phyloP scores from a whole-genome alignment of 805 yeast genomes.

The Saccharomyces eubayanus region DNA sequence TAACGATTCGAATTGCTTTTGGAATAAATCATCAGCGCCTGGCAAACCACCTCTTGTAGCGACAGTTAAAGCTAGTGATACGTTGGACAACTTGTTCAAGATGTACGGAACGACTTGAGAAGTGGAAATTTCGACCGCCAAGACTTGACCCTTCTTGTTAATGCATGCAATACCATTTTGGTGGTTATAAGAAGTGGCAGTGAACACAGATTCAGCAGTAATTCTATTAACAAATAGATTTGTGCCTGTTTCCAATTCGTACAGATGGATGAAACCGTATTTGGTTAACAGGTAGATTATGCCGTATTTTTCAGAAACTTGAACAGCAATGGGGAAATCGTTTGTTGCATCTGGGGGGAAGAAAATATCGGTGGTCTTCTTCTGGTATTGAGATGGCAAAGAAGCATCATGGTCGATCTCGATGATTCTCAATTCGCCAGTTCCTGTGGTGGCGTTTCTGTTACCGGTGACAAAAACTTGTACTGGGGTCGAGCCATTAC shows the following conservation, averaged over 20 bases:
- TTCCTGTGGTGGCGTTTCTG: constrained; percentile 67
- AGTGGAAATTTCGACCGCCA: constrained; percentile 82
- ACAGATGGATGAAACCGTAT: constrained; percentile 91
- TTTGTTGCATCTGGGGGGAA: constrained; percentile 94
- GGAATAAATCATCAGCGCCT: constrained; percentile 89
- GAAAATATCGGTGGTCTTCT: constrained; percentile 86
- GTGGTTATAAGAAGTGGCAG: constrained; percentile 65
- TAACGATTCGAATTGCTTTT: constrained; percentile 83
- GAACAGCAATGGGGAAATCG: constrained; percentile 93
- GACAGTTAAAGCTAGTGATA: constrained; percentile 74
- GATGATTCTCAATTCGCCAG: constrained; percentile 78
- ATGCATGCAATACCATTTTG: constrained; percentile 84
- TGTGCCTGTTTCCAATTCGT: constrained; percentile 87
- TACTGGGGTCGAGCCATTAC: constrained; percentile 58
- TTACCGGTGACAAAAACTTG: constrained; percentile 91
- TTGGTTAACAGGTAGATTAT: constrained; percentile 84
- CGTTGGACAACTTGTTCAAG: constrained; percentile 76
- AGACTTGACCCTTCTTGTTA: constrained; percentile 90
- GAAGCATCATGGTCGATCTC: constrained; percentile 91
- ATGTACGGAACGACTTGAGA: constrained; percentile 84
- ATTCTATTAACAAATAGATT: constrained; percentile 93
- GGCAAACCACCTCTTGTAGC: constrained; percentile 95
- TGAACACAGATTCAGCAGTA: constrained; percentile 90
- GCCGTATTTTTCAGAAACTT: constrained; percentile 79
- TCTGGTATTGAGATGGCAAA: constrained; percentile 66